These are phyloP conservation scores for Populus tomentosa DNA, from an alignment of 441 rosid species.

Conservation along the genomic window DNA sequence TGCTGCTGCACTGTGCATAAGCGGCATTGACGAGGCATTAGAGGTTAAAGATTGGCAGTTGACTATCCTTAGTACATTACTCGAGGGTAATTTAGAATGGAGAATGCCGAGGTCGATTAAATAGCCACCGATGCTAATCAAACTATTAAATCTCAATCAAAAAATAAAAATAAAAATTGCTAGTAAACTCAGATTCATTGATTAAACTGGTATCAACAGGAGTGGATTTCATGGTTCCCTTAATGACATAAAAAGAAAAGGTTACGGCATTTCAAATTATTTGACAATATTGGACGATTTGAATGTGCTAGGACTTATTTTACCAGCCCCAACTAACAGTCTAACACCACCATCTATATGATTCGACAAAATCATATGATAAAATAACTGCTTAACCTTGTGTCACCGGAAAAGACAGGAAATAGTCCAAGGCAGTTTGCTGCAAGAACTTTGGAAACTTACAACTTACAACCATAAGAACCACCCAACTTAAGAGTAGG, in stretches of 20 bases:
- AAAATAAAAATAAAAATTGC: too few relatives aligned
- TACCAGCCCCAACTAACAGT: background rate
- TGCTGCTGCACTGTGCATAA: too few relatives aligned
- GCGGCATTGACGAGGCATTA: background rate
- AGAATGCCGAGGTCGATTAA: background rate
- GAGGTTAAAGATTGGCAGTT: background rate
- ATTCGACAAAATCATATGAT: background rate
- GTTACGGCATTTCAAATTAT: background rate
- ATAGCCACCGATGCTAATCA: too few relatives aligned
- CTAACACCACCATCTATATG: background rate
- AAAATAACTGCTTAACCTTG: background rate
- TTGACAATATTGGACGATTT: background rate
- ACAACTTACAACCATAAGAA: background rate
- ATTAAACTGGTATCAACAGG: background rate
- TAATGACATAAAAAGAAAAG: background rate
- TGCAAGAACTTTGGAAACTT: background rate
- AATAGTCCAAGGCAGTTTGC: background rate
- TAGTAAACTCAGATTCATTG: too few relatives aligned
- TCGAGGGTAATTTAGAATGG: too few relatives aligned
- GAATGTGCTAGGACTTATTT: background rate
- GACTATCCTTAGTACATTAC: too few relatives aligned
- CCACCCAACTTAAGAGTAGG: background rate
- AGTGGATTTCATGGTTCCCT: background rate
- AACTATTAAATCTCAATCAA: too few relatives aligned
- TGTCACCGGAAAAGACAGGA: background rate